Conservation (phyloP, 148 eudicot genomes). For the Cornus suecica region DNA sequence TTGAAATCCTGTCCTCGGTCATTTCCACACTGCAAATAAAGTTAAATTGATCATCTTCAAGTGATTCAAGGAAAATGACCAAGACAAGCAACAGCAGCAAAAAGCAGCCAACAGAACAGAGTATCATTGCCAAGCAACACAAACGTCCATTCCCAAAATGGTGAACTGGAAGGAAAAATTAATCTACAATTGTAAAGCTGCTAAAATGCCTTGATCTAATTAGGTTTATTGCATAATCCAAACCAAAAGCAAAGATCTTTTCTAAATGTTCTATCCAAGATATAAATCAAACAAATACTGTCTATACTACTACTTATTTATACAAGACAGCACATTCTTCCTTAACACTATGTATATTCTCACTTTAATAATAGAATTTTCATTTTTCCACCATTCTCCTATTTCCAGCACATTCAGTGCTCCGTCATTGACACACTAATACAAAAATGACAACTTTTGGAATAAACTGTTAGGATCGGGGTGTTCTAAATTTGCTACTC, state of each 20-base stretch:
- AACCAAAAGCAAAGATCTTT: neutral
- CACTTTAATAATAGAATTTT: neutral
- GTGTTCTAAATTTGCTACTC: too few species aligned
- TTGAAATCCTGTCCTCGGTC: slow-evolving; percentile 29
- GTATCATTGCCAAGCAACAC: neutral
- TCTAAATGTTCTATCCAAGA: neutral
- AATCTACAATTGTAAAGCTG: neutral
- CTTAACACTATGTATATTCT: neutral
- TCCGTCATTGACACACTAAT: neutral
- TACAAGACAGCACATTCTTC: neutral
- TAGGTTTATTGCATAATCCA: neutral
- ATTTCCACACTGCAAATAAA: slow-evolving; percentile 50
- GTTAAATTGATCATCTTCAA: neutral
- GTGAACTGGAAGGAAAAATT: neutral
- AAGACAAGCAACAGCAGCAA: neutral
- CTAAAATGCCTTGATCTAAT: neutral
- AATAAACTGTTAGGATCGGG: too few species aligned
- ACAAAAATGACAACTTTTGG: neutral
- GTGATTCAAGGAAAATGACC: neutral
- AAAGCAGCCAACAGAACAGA: neutral
- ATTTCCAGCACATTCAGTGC: neutral
- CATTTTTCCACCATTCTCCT: neutral
- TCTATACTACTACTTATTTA: neutral
- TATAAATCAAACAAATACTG: neutral
- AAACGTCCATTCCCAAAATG: neutral